These are phyloP conservation scores for Saccharum spontaneum DNA, from an alignment of 176 grass and related monocot species.

Conservation along the genomic window DNA sequence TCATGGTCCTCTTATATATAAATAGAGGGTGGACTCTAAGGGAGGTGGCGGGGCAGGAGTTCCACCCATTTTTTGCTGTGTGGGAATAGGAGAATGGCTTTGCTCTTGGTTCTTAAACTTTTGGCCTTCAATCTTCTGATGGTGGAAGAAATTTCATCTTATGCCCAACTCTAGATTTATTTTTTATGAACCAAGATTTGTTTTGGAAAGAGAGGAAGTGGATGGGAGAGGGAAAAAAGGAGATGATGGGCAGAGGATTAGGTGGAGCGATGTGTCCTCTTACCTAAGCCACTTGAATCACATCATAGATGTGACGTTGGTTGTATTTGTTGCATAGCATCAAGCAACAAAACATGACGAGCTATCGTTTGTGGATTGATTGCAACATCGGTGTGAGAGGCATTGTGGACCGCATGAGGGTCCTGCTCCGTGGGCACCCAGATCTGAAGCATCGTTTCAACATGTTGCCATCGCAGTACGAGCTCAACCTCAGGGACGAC, in stretches of 20 bases:
- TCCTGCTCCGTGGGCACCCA: too few relatives aligned
- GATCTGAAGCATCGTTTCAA: too few relatives aligned
- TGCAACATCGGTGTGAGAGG: too few relatives aligned
- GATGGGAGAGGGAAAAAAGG: neutral
- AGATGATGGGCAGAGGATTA: neutral
- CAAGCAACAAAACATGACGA: neutral
- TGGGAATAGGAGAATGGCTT: neutral
- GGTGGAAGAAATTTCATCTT: neutral
- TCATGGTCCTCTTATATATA: too few relatives aligned
- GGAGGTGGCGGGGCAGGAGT: slow-evolving; percentile 19
- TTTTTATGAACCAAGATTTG: neutral
- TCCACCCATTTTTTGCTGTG: slow-evolving; percentile 21
- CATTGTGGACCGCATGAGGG: too few relatives aligned
- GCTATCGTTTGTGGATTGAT: neutral
- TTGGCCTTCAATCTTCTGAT: neutral
- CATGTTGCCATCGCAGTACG: too few relatives aligned
- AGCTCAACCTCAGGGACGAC: too few relatives aligned
- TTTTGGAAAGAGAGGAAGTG: neutral
- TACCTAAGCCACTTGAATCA: neutral
- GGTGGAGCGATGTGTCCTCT: neutral
- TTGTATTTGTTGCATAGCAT: neutral
- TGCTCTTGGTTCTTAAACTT: neutral
- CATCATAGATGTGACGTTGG: too few relatives aligned
- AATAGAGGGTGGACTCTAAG: neutral
- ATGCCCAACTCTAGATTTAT: neutral